Conservation (phyloP, 2,329 filamentous ascomycete species). For the Didymosphaeria variabile region DNA sequence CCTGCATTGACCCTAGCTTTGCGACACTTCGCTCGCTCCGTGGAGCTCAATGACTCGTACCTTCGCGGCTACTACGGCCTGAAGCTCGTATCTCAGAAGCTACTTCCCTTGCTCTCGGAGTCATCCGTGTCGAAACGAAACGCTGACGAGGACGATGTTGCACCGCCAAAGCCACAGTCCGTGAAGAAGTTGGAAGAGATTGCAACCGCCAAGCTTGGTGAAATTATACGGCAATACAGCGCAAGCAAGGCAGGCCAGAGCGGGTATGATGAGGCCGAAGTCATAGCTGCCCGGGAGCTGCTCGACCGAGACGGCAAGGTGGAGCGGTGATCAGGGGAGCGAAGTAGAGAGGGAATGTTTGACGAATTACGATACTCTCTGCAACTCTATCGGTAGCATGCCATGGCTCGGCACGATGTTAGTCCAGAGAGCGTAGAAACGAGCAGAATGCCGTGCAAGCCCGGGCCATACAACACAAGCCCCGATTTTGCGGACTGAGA, state of each 20-base stretch:
- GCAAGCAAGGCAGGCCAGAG: constrained; percentile 72
- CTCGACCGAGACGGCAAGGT: constrained; percentile 62
- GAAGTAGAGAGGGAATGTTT: not conserved
- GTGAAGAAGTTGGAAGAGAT: constrained; percentile 74
- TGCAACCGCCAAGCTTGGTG: constrained; percentile 77
- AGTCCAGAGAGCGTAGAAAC: not conserved
- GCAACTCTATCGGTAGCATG: not conserved
- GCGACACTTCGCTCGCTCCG: constrained; percentile 85
- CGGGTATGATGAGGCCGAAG: constrained; percentile 76
- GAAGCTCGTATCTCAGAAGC: constrained; percentile 70
- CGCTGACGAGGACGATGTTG: constrained; percentile 50
- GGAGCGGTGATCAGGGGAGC: constrained; percentile 22
- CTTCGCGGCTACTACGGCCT: constrained; percentile 92
- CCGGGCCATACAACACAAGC: not conserved
- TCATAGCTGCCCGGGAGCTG: constrained; percentile 75
- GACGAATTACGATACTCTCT: not conserved
- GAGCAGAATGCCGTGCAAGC: not conserved
- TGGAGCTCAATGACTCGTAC: constrained; percentile 94
- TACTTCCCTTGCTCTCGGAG: constrained; percentile 44
- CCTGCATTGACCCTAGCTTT: constrained; percentile 72
- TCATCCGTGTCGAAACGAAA: constrained; percentile 38
- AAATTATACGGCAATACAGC: constrained; percentile 74
- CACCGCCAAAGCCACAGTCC: constrained; percentile 65
- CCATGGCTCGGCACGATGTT: not conserved
- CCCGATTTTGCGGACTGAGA: not conserved